Percentiles rank a stretch among this genome's conserved stretches.
phyloP scores from a whole-genome alignment of 202 grass and related monocot species.

The Schoenoplectus tabernaemontani region DNA sequence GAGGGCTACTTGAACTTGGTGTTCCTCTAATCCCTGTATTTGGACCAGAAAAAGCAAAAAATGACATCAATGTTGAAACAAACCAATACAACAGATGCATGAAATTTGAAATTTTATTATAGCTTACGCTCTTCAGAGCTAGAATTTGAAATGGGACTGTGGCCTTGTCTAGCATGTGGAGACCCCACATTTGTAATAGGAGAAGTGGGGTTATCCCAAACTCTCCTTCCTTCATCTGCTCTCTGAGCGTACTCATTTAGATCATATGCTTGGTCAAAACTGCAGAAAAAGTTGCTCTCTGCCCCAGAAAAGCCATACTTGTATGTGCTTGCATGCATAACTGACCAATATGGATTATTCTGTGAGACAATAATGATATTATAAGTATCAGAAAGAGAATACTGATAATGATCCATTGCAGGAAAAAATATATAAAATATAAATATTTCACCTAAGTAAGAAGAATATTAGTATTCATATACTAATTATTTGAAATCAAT shows the following conservation, averaged over 20 bases:
- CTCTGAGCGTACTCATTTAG: constrained; percentile 62
- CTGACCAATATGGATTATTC: constrained; percentile 90
- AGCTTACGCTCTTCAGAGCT: constrained; percentile 60
- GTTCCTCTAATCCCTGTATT: constrained; percentile 26
- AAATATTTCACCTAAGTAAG: neutral
- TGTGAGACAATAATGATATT: constrained; percentile 24
- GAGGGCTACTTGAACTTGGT: constrained; percentile 57
- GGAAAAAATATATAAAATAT: neutral
- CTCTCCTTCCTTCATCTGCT: constrained; percentile 57
- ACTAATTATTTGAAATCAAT: neutral
- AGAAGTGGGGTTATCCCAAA: constrained; percentile 56
- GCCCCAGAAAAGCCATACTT: constrained; percentile 75
- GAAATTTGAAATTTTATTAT: constrained; percentile 12
- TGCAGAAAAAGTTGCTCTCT: constrained; percentile 59
- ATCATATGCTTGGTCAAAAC: constrained; percentile 60
- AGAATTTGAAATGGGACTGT: constrained; percentile 39
- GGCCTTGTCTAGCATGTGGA: constrained; percentile 34
- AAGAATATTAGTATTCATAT: neutral
- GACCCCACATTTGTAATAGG: constrained; percentile 41
- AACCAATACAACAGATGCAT: constrained; percentile 6
- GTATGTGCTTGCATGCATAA: constrained; percentile 77
- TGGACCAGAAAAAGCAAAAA: neutral
- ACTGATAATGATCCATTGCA: neutral
- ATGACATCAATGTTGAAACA: constrained; percentile 6
- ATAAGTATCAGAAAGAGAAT: neutral